These are phyloP conservation scores for Chlorella sp. DNA, from an alignment of 139 green algal species.

Conservation along the genomic window DNA sequence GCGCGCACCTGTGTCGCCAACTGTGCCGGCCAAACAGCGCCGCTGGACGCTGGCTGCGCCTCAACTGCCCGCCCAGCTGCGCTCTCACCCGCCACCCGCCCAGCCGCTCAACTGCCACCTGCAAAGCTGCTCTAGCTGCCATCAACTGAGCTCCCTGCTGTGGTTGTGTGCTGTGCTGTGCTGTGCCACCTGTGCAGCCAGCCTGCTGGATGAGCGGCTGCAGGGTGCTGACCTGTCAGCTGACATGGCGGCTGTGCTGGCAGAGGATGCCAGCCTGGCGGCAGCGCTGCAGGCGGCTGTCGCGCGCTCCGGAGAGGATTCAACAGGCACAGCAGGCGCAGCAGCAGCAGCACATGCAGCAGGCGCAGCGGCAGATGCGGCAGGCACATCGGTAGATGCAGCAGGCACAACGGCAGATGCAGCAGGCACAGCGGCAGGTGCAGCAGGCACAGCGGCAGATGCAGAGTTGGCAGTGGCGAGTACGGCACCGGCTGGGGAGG, in stretches of 20 bases:
- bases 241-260: constrained; percentile 5
- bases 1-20: too few relatives aligned
- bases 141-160: too few relatives aligned
- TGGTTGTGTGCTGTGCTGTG: too few relatives aligned
- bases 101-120: too few relatives aligned
- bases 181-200: neutral
- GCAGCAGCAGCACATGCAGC: neutral
- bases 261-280: neutral
- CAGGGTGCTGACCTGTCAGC: neutral
- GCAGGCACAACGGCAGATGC: neutral
- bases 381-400: too few relatives aligned
- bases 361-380: neutral
- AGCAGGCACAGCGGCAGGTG: neutral
- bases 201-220: neutral
- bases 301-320: neutral
- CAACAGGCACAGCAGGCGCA: too few relatives aligned
- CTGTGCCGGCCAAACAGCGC: too few relatives aligned
- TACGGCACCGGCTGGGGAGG: neutral
- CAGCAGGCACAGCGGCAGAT: neutral
- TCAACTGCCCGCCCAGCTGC: too few relatives aligned
- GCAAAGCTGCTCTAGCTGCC: neutral
- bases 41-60: too few relatives aligned
- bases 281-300: constrained; percentile 4
- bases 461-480: neutral
- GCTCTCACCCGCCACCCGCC: too few relatives aligned